These are phyloP conservation scores for Fusarium papillatum DNA, from an alignment of 2,329 filamentous ascomycete species.

Conservation along the genomic window DNA sequence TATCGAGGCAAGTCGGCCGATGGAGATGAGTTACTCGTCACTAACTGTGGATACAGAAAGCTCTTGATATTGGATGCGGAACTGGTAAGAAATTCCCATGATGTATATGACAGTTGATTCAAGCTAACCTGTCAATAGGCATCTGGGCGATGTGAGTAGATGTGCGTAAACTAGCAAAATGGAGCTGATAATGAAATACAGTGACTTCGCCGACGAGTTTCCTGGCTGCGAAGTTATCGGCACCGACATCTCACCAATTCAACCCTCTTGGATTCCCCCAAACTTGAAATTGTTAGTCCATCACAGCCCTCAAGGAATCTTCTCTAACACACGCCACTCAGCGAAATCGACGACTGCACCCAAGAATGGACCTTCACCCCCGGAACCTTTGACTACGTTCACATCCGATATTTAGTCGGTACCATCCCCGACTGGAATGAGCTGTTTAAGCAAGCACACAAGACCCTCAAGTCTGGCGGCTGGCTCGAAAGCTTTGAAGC, in stretches of 20 bases:
- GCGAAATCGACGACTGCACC: slow-evolving; percentile 36
- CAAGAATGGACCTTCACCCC: slow-evolving; percentile 36
- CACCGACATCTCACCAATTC: slow-evolving; percentile 34
- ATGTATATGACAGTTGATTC: not conserved
- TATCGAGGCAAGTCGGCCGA: not conserved
- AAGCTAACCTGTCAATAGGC: not conserved
- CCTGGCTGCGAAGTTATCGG: slow-evolving; percentile 31
- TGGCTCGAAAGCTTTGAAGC: slow-evolving; percentile 31
- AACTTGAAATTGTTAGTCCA: slow-evolving; percentile 31
- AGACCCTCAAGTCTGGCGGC: slow-evolving; percentile 28
- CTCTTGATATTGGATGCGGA: slow-evolving; percentile 24
- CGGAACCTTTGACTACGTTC: slow-evolving; percentile 32
- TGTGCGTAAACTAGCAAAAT: rapidly evolving
- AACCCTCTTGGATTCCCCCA: slow-evolving; percentile 31
- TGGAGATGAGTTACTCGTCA: rapidly evolving
- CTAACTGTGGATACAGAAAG: slow-evolving; percentile 4
- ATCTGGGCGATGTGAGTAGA: slow-evolving; percentile 39
- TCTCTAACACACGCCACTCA: not conserved
- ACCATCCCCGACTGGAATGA: slow-evolving; percentile 29
- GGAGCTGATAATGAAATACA: not conserved
- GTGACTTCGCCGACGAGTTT: slow-evolving; percentile 36
- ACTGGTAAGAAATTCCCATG: slow-evolving; percentile 6
- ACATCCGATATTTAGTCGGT: slow-evolving; percentile 32
- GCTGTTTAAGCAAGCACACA: slow-evolving; percentile 20
- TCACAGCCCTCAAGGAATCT: rapidly evolving